These are phyloP conservation scores for Fraxinus greggii DNA, from an alignment of 305 asterid species.

Conservation along the genomic window DNA sequence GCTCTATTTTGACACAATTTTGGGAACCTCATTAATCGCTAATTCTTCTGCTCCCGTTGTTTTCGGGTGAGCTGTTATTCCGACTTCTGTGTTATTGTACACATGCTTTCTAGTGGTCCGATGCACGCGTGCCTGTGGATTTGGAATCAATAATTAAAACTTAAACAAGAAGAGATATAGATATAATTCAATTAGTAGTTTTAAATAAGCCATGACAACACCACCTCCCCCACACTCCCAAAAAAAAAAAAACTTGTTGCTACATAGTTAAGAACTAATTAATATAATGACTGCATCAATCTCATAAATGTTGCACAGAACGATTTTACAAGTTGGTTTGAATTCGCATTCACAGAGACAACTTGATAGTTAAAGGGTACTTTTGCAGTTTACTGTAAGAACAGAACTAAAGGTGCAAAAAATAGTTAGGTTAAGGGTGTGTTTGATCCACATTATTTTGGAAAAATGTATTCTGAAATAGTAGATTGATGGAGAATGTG, in stretches of 20 bases:
- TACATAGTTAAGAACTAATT: not conserved
- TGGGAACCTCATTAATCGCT: slow-evolving; percentile 61
- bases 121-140: not conserved
- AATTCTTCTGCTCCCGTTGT: slow-evolving; percentile 84
- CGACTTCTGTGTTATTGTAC: slow-evolving; percentile 2
- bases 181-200: not conserved
- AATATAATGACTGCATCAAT: not conserved
- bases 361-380: not conserved
- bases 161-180: not conserved
- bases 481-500: too few relatives aligned
- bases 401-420: slow-evolving; percentile 3
- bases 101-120: not conserved
- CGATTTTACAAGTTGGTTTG: not conserved
- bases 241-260: not conserved
- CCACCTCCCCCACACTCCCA: not conserved
- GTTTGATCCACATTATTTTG: too few relatives aligned
- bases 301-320: not conserved
- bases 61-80: slow-evolving; percentile 65
- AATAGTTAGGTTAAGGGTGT: not conserved
- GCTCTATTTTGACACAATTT: slow-evolving; percentile 66
- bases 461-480: too few relatives aligned
- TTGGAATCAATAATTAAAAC: not conserved
- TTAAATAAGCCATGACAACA: not conserved
- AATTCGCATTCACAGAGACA: not conserved
- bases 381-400: slow-evolving; percentile 8